Conservation (phyloP, 1,284 basidiomycete genomes). For the Irpex lacteus region DNA sequence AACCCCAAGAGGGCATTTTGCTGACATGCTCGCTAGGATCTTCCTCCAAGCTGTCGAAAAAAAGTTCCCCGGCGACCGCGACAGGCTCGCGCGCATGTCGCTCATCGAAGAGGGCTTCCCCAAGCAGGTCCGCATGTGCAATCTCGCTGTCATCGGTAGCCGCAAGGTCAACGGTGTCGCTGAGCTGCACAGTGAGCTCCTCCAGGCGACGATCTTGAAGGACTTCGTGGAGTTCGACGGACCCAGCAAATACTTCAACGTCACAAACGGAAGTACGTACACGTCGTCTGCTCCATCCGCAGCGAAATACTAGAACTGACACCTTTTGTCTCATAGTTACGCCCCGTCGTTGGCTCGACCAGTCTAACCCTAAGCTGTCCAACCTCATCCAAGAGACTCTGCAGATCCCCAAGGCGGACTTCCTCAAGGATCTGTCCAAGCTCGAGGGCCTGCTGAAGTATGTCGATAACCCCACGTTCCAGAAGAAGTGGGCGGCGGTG, state of each 20-base stretch:
- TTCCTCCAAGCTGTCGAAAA: constrained; percentile 72
- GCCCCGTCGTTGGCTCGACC: constrained; percentile 87
- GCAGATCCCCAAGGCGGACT: constrained; percentile 66
- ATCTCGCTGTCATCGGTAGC: constrained; percentile 76
- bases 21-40: constrained; percentile 10
- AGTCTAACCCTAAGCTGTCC: constrained; percentile 87
- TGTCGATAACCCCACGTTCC: constrained; percentile 72
- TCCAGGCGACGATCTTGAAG: constrained; percentile 79
- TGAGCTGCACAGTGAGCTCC: constrained; percentile 80
- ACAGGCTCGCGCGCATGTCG: constrained; percentile 80
- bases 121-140: constrained; percentile 87
- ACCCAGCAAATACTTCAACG: constrained; percentile 78
- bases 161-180: constrained; percentile 93
- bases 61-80: constrained; percentile 84
- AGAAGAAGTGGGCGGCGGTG: constrained; percentile 75
- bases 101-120: constrained; percentile 90
- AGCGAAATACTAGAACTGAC: not conserved
- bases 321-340: constrained; percentile 48
- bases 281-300: constrained; percentile 20
- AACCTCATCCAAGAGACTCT: constrained; percentile 82
- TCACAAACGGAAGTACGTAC: constrained; percentile 80
- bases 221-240: constrained; percentile 90
- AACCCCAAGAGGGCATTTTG: too few relatives aligned
- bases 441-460: constrained; percentile 68
- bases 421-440: constrained; percentile 78